Evolutionary conservation across 2,329 filamentous ascomycete genomes (phyloP), one percentile per base, ranked within the genome.

Genomic region (Fusarium sp.): DNA sequence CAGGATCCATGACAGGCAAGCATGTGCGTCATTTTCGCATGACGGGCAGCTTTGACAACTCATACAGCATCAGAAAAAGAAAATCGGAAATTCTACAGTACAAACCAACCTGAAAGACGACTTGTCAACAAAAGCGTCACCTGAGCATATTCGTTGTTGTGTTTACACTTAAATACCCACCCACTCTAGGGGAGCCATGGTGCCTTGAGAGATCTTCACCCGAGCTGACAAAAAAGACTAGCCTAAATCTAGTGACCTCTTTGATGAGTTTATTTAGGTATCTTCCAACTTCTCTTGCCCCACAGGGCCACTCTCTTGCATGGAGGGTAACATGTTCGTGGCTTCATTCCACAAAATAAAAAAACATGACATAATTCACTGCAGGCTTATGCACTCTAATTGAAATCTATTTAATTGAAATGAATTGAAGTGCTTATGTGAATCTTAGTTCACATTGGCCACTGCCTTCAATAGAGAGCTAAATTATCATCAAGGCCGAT

Each of bases 291-390:
- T 33, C 16, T 6, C 8, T 11, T 24, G 47, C 47, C 47, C 47
- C 47, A 24, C 47, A 18, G 30, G n/a, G 30, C 64, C 64, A 68
- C 64, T 47, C 36, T 63, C 31, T 39, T 68, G 63, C 65, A 68
- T 68, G 63, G 64, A 68, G 56, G 64, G 64, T 68, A 68, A 30
- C 36, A 68, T 68, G 65, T 67, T 68, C 36, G 30, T 68, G 39
- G 44, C 51, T 58, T 69, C 51, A 59, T 57, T 45, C 47, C 55
- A 47, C 62, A 70, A 47, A 69, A 48, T 48, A 31, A 47, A 47
- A 16, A 47, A 35, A 67, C 38, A 68, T 67, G 54, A 67, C 65
- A 67, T 65, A 65, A 61, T 61, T 63, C 41, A 30, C 28, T 56
- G 31, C 48, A 62, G 39, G 56, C 48, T 68, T 22, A 48, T 68